phyloP scores from a whole-genome alignment of 345 rosid species.

The Lagerstroemia speciosa region DNA sequence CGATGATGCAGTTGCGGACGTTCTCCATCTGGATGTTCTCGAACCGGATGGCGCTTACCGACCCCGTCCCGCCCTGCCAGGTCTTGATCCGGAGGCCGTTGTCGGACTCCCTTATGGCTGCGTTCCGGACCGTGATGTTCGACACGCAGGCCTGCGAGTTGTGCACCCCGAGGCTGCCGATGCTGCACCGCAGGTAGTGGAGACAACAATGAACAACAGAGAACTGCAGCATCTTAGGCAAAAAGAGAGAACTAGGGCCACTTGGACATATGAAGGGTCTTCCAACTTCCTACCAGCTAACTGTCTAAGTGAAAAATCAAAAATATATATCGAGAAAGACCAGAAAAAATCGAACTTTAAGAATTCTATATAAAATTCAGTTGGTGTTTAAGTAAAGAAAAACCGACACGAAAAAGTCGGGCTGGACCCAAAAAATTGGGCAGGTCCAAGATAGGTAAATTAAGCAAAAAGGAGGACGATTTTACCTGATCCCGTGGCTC shows the following conservation, averaged over 20 bases:
- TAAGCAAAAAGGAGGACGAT: no score
- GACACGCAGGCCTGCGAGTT: conserved; percentile 91
- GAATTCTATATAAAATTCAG: no score
- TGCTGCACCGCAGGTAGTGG: conserved; percentile 29
- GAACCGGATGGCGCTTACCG: conserved; percentile 52
- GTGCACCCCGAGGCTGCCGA: conserved; percentile 92
- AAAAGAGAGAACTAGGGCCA: background rate
- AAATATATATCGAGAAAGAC: no score
- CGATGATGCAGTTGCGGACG: conserved; percentile 76
- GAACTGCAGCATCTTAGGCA: no score
- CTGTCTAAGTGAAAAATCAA: no score
- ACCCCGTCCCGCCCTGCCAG: conserved; percentile 93
- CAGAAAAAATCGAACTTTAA: no score
- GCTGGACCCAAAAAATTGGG: no score
- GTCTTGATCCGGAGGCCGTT: conserved; percentile 89
- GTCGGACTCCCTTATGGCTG: conserved; percentile 67
- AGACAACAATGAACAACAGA: background rate
- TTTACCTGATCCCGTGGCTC: conserved; percentile 86
- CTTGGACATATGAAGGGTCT: background rate
- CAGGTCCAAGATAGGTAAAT: no score
- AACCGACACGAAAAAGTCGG: no score
- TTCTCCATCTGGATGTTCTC: conserved; percentile 92
- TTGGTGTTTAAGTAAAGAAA: no score
- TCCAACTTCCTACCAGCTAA: no score
- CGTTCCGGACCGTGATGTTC: conserved; percentile 68